Evolutionary conservation across 164 flowering plant genomes (phyloP), one percentile per base, ranked within the genome.

Genomic region (Warburgia ugandensis): DNA sequence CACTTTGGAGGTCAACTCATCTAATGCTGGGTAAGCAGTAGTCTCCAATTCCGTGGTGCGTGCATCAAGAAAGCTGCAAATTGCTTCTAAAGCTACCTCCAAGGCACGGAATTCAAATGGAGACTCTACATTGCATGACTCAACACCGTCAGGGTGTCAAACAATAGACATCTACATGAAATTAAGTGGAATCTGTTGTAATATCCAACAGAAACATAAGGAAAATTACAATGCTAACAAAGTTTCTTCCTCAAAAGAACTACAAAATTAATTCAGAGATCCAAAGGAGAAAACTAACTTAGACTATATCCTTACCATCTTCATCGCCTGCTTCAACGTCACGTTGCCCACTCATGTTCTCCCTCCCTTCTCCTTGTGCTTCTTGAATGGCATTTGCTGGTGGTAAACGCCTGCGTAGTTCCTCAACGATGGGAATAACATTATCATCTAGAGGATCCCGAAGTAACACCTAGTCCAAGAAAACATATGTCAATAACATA

Each of bases 71-170:
- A 73, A 85, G 48, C 94, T 88, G 59, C 96, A 92, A 45, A 88
- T 85, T 2, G 86, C 92, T 74, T 92, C 96, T 54, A 92, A 61
- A 48, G 86, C 96, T 13, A 92, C 96, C 73, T 92, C 98, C 23
- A 92, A 65, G 3, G 96, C 98, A 25, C 95, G 90, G 45, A 92
- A 85, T 58, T 88, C 98, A 71, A 92, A 92, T 33, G 98, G 98
- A 60, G 88, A 85, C 61, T 92, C 96, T 92, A 58, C 61, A 71
- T 63, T 27, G 50, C 56, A 59, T 7, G 28, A 50, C 4, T 20
- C 3, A 23, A 17, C 16, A 50, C 12, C 33, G 33, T 62, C 23
- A 61, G 17, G 23, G 37, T 19, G 23, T 12, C 3, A 37, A 46
- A 47, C 10, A 45, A 36, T 26, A 44, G 40, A 62, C 29, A 60